Conservation (phyloP, 2,329 filamentous ascomycete genomes). For the Trichoderma citrinoviride region DNA sequence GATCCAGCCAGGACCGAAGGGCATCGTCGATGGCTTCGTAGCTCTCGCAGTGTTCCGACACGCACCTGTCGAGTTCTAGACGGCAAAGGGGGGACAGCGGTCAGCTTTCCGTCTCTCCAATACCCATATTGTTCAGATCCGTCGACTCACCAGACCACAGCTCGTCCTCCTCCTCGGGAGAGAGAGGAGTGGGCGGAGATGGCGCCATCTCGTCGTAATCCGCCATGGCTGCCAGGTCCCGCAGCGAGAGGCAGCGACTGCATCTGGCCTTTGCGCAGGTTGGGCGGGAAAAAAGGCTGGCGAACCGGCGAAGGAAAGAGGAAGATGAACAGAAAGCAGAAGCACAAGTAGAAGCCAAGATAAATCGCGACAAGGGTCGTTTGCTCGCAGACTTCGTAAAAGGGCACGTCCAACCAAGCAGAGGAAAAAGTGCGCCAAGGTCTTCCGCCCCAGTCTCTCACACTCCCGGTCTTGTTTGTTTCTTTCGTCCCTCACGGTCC, state of each 20-base stretch:
- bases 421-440: not conserved
- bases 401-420: not conserved
- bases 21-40: slow-evolving; percentile 74
- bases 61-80: slow-evolving; percentile 48
- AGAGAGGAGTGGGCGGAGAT: slow-evolving; percentile 46
- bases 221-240: slow-evolving; percentile 45
- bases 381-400: not conserved
- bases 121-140: too few species aligned
- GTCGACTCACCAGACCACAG: slow-evolving; percentile 74
- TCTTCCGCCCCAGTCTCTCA: not conserved
- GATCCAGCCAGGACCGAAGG: slow-evolving; percentile 76
- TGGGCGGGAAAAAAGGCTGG: not conserved
- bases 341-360: not conserved
- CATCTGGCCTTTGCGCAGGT: slow-evolving; percentile 33
- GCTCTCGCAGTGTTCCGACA: slow-evolving; percentile 47
- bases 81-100: not conserved
- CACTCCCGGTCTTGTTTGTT: not conserved
- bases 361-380: not conserved
- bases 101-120: not conserved
- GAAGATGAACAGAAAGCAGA: not conserved
- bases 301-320: not conserved
- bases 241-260: slow-evolving; percentile 32
- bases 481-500: too few species aligned
- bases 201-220: slow-evolving; percentile 60
- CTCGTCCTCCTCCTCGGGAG: slow-evolving; percentile 75